Conservation (phyloP, 768 basidiomycete genomes). For the Macrolepiota fuliginosa region DNA sequence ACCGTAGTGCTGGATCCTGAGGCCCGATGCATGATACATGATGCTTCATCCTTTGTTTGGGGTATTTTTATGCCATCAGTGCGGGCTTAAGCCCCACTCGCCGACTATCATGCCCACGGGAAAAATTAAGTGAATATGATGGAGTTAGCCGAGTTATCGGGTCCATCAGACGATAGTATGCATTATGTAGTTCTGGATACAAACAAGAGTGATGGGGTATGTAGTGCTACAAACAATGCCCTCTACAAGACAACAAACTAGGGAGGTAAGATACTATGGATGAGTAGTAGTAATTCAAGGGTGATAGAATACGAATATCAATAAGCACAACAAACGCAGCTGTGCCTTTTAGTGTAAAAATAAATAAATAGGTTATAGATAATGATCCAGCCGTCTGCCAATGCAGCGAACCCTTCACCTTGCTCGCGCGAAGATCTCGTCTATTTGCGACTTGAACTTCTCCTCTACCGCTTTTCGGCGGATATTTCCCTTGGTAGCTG, state of each 20-base stretch:
- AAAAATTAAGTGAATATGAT: neutral
- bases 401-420: constrained; percentile 5
- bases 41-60: neutral
- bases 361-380: constrained; percentile 14
- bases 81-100: neutral
- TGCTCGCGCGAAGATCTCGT: constrained; percentile 45
- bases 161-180: neutral
- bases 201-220: neutral
- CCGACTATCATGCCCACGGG: neutral
- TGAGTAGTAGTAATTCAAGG: constrained; percentile 14
- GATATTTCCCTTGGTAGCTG: constrained; percentile 81
- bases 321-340: neutral
- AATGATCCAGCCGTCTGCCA: neutral
- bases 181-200: constrained; percentile 6
- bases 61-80: constrained; percentile 4
- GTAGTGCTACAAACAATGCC: constrained; percentile 12
- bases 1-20: neutral
- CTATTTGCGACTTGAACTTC: constrained; percentile 52
- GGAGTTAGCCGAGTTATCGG: neutral
- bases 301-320: constrained; percentile 5
- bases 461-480: constrained; percentile 77
- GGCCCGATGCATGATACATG: neutral
- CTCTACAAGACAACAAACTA: neutral
- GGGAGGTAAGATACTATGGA: neutral
- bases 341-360: constrained; percentile 11